Evolutionary conservation across 2,329 filamentous ascomycete genomes (phyloP), one percentile per base, ranked within the genome.

Genomic region (Trichoderma sp.): DNA sequence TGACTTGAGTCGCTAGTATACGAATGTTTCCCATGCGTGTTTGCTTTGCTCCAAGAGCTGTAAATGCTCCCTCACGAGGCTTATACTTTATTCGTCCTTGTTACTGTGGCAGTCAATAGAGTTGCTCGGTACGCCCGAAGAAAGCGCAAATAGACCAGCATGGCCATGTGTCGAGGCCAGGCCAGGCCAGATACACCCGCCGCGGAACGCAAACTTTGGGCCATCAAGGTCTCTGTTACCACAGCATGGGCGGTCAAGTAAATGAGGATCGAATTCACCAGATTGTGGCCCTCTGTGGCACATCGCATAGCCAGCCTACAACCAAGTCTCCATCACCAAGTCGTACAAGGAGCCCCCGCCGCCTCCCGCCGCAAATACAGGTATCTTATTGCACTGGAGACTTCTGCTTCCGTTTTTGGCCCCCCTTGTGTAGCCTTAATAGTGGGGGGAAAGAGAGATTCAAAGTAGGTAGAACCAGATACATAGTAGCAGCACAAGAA

Each of bases 151-250:
- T 35, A n/a, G 49, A 57, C 35, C 11, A 19, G 33, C 8, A 8
- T 43, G 61, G 21, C 16, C 37, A 43, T 58, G 31, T 24, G 33
- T 58, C 31, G 53, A 56, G 29, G 53, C 19, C 27, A 35, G 53
- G 16, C 16, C 33, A 35, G 29, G 8, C 16, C 11, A 43, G n/a
- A 64, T 19, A 37, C 40, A 40, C 33, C 49, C 61, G 61, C 49
- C 29, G 10, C n/a, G 53, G 49, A 63, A 53, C 24, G 31, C 52
- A 69, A 65, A 53, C 49, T 37, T n/a, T 24, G 14, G 52, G 60
- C 52, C 33, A 68, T 61, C 49, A 64, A 63, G 66, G 58, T 61
- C 58, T 49, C 47, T 68, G 58, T 58, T 64, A 56, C 67, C 33
- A 69, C 57, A 58, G 40, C 53, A 52, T 43, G 57, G 40, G 56